Percentiles rank a stretch among this genome's conserved stretches.
Evolutionary conservation across 805 yeast species (phyloP).

Genomic region (Ogataea angusta): DNA sequence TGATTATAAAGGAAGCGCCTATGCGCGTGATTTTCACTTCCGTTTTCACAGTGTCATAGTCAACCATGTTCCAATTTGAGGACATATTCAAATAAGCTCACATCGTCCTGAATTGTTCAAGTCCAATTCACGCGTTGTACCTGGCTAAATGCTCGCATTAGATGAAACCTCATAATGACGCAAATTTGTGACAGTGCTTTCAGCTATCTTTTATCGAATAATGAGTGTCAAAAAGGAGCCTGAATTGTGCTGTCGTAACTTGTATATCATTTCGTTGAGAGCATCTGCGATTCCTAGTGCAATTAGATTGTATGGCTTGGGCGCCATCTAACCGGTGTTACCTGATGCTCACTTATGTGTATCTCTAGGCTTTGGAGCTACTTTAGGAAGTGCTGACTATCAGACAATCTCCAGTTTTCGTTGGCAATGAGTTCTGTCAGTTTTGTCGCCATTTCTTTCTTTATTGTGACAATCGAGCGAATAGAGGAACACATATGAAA

Average conservation of each 20-base stretch:
- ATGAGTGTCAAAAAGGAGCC: neutral
- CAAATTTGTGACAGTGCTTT: too few relatives aligned
- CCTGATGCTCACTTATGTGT: neutral
- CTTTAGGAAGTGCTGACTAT: conserved; percentile 48
- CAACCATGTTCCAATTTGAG: too few relatives aligned
- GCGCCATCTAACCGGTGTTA: neutral
- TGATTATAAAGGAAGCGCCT: too few relatives aligned
- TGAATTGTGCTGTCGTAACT: neutral
- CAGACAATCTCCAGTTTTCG: conserved; percentile 38
- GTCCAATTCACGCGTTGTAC: too few relatives aligned
- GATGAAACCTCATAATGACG: too few relatives aligned
- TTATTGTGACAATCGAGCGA: conserved; percentile 30
- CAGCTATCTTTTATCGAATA: too few relatives aligned
- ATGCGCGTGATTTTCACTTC: too few relatives aligned
- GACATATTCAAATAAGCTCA: too few relatives aligned
- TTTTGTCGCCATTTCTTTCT: conserved; percentile 18
- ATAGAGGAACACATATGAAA: conserved; percentile 23
- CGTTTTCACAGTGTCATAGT: too few relatives aligned
- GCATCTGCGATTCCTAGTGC: neutral
- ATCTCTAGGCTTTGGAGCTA: conserved; percentile 34
- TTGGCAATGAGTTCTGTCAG: conserved; percentile 30
- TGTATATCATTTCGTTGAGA: neutral
- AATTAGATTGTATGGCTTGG: neutral
- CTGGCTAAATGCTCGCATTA: too few relatives aligned
- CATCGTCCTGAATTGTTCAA: too few relatives aligned